These are phyloP conservation scores for Colletotrichum sp. DNA, from an alignment of 2,329 filamentous ascomycete genomes.

Conservation along the genomic window DNA sequence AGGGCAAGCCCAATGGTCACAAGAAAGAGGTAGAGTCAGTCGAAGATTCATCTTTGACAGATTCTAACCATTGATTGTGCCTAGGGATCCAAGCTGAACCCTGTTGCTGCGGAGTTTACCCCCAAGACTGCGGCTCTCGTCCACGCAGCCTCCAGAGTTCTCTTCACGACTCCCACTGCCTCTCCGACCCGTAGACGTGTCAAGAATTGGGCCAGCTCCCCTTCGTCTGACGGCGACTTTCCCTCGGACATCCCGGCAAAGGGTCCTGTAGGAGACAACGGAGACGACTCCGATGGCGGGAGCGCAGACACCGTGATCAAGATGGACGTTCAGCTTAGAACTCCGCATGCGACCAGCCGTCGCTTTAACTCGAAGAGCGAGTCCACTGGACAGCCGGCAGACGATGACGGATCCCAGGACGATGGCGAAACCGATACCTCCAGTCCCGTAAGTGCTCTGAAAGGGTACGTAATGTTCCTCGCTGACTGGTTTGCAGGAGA, in stretches of 20 bases:
- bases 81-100: conserved; percentile 60
- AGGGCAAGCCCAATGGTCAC: conserved; percentile 35
- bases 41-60: conserved; percentile 26
- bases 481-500: neutral
- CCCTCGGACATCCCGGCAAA: neutral
- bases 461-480: neutral
- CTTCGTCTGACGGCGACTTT: neutral
- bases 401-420: neutral
- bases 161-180: conserved; percentile 4
- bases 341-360: neutral
- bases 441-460: neutral
- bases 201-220: conserved; percentile 7
- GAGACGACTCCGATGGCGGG: neutral
- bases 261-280: neutral
- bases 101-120: conserved; percentile 60
- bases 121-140: conserved; percentile 39
- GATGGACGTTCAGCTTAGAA: neutral
- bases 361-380: conserved; percentile 14
- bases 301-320: conserved; percentile 10
- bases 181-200: neutral
- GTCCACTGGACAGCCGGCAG: neutral
- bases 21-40: conserved; percentile 56
- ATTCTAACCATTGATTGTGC: conserved; percentile 44
- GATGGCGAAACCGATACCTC: neutral
- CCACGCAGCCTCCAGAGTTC: neutral